A percentile compares a stretch with the other conserved stretches of the same genome.
Evolutionary conservation across 2,329 filamentous ascomycete genomes (phyloP).

Genomic region (Cordyceps militaris): DNA sequence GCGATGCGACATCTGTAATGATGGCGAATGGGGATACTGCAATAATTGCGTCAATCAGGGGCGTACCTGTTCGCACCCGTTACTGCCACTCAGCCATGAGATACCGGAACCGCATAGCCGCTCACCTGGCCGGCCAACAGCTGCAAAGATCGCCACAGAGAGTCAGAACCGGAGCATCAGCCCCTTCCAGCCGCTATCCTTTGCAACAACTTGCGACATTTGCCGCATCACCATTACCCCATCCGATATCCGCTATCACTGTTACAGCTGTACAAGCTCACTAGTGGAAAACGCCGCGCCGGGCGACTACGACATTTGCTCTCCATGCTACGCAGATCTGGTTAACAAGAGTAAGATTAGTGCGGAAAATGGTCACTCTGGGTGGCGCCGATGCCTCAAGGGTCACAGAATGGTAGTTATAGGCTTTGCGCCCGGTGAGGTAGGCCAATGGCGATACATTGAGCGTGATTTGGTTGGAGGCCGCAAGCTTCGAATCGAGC

Average conservation of each 20-base stretch:
- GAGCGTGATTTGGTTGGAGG: slow-evolving; percentile 74
- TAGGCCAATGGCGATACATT: slow-evolving; percentile 61
- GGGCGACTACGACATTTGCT: slow-evolving; percentile 86
- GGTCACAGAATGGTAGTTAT: slow-evolving; percentile 82
- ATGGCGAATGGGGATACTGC: slow-evolving; percentile 93
- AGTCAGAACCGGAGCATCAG: slow-evolving; percentile 40
- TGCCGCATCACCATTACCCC: slow-evolving; percentile 69
- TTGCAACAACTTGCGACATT: slow-evolving; percentile 70
- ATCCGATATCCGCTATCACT: slow-evolving; percentile 68
- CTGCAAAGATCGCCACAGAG: slow-evolving; percentile 42
- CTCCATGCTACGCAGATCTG: slow-evolving; percentile 65
- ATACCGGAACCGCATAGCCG: slow-evolving; percentile 26
- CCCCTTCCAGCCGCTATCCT: slow-evolving; percentile 60
- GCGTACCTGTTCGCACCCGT: slow-evolving; percentile 69
- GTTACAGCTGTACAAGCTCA: slow-evolving; percentile 59
- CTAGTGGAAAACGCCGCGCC: slow-evolving; percentile 38
- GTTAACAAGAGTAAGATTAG: slow-evolving; percentile 58
- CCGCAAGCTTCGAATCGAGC: slow-evolving; percentile 55
- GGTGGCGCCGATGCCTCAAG: slow-evolving; percentile 75
- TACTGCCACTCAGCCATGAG: slow-evolving; percentile 68
- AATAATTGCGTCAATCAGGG: slow-evolving; percentile 80
- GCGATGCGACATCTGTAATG: slow-evolving; percentile 81
- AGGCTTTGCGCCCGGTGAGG: slow-evolving; percentile 62
- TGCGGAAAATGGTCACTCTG: slow-evolving; percentile 65
- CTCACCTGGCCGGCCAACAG: slow-evolving; percentile 38